Percentiles rank a stretch among this genome's conserved stretches.
These are phyloP conservation scores for Staphylotrichum longicolle DNA, from an alignment of 495 filamentous ascomycete genomes.

Conservation along the genomic window DNA sequence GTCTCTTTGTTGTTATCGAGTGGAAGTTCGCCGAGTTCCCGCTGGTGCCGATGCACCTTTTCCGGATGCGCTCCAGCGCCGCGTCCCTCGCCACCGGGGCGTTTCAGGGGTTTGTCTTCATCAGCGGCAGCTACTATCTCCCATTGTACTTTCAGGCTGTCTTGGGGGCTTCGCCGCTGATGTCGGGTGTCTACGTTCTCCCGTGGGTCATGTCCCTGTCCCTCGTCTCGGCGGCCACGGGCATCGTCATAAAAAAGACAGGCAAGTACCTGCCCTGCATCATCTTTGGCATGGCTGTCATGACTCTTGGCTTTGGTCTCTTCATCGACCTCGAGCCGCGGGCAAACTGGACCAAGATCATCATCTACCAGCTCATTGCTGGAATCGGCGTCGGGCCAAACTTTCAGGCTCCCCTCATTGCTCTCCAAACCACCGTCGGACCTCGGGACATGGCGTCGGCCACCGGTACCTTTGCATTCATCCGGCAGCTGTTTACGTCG, in stretches of 20 bases:
- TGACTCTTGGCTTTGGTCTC: constrained; percentile 65
- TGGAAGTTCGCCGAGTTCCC: constrained; percentile 72
- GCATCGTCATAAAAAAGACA: constrained; percentile 72
- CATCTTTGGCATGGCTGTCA: constrained; percentile 54
- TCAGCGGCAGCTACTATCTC: constrained; percentile 69
- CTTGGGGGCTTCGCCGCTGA: constrained; percentile 66
- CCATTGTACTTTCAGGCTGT: constrained; percentile 79
- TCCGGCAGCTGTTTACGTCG: constrained; percentile 68
- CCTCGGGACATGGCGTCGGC: constrained; percentile 72
- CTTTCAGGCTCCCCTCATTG: constrained; percentile 76
- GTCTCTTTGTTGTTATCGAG: constrained; percentile 65
- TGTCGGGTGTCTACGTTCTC: constrained; percentile 76
- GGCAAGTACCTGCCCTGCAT: constrained; percentile 56
- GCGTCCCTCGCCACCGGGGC: constrained; percentile 58
- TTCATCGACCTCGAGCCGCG: constrained; percentile 56
- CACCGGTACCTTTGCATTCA: constrained; percentile 71
- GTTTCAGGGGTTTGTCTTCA: constrained; percentile 71
- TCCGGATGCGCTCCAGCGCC: constrained; percentile 58
- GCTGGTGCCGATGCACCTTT: constrained; percentile 71
- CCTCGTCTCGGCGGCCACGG: constrained; percentile 59
- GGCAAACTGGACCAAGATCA: constrained; percentile 57
- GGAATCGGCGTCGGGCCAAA: constrained; percentile 66
- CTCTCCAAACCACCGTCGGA: constrained; percentile 68
- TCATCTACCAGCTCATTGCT: constrained; percentile 61
- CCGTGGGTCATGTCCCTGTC: constrained; percentile 72